Evolutionary conservation across 352 stramenopile genomes (phyloP), one percentile per base, ranked within the genome.

Genomic region (Sclerospora graminicola): DNA sequence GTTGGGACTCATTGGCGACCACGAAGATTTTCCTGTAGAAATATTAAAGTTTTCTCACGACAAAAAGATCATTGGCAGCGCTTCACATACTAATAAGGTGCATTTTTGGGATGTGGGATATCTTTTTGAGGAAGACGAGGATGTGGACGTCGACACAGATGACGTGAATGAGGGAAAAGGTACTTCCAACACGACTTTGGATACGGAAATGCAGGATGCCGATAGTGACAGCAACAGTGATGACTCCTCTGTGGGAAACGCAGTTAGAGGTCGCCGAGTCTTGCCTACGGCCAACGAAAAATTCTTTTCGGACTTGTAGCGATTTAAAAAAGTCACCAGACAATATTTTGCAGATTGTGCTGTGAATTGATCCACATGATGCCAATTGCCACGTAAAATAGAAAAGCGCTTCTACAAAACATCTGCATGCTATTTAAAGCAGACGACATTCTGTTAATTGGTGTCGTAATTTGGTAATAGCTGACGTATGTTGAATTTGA

Each of bases 11-110:
- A 82, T 98, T 29, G 95, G 94, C 14, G 77, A 96, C 45, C 88
- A 97, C 66, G 91, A 96, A 61, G 93, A 96, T 28, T 97, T 98
- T 53, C 92, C 94, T 0, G 82, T 98, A 19, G 95, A 99, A 66
- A 82, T 57, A 6, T 67, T 92, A 28, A 86, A 86, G 64, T 82
- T 89, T 39, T 89, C 84, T 51, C 64, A 82, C 33, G 83, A 95
- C 57, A 80, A 83, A 45, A 83, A 84, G 31, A 66, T 97, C 58
- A 78, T 98, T 24, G 91, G 84, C 41, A 97, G 84, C 67, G 58
- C 97, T 32, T 96, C 82, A 20, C 89, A 98, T 63, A 94, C 95
- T 27, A 88, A 95, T 52, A 94, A 90, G 45, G 86, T 98, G 45
- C 69, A 95, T 46, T 95, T 98, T 43, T 98, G 89, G 90, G 94